These are phyloP conservation scores for Yarrowia yakushimensis DNA, from an alignment of 805 yeast species.

Conservation along the genomic window DNA sequence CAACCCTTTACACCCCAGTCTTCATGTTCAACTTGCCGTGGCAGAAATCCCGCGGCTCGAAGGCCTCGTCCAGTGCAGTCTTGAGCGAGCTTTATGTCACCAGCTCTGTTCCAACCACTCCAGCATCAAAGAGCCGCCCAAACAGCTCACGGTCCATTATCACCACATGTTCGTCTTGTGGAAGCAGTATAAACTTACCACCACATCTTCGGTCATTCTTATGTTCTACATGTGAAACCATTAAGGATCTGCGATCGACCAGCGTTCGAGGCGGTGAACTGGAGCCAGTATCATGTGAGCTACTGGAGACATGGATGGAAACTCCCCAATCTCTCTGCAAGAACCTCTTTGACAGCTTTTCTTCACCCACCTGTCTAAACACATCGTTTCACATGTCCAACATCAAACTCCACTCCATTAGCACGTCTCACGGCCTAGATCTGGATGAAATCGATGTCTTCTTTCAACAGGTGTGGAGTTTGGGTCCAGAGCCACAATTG, in stretches of 20 bases:
- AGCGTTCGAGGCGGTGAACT: conserved; percentile 1
- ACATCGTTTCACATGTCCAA: not conserved
- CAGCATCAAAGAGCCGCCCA: not conserved
- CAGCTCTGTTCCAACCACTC: not conserved
- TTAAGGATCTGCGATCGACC: conserved; percentile 1
- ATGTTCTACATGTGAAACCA: not conserved
- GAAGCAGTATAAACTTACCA: not conserved
- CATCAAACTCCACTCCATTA: not conserved
- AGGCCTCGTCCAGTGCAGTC: not conserved
- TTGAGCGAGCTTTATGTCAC: conserved; percentile 5
- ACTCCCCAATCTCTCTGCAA: not conserved
- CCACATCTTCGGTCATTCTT: conserved; percentile 4
- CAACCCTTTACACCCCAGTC: not conserved
- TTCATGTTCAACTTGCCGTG: conserved; percentile 19
- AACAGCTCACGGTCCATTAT: not conserved
- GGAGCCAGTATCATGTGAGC: not conserved
- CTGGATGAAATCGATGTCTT: conserved; percentile 14
- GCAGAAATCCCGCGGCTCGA: conserved; percentile 19
- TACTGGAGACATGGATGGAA: not conserved
- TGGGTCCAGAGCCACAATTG: not conserved
- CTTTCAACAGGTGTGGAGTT: conserved; percentile 2
- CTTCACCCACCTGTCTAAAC: conserved; percentile 14
- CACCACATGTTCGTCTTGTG: conserved; percentile 10
- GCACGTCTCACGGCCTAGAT: conserved; percentile 11
- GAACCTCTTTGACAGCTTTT: conserved; percentile 14